These are phyloP conservation scores for Scytalidium sp. DNA, from an alignment of 2,329 filamentous ascomycete species.

Conservation along the genomic window DNA sequence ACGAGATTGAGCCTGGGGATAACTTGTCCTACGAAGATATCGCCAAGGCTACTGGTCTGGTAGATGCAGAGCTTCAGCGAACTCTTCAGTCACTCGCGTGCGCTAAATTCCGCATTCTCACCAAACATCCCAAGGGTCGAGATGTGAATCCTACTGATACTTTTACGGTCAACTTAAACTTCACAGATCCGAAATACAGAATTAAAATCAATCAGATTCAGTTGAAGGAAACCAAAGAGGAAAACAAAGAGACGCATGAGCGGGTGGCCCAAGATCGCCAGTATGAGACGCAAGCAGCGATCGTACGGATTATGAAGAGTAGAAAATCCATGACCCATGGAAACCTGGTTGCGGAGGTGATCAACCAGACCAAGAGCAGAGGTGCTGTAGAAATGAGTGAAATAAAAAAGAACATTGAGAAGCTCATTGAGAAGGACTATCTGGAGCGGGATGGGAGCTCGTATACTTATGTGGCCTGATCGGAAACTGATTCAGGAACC, in stretches of 20 bases:
- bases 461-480: constrained; percentile 69
- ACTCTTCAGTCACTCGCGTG: constrained; percentile 95
- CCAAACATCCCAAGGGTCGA: constrained; percentile 79
- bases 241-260: constrained; percentile 92
- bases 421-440: constrained; percentile 90
- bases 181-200: constrained; percentile 78
- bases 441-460: constrained; percentile 72
- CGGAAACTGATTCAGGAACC: not conserved
- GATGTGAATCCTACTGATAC: constrained; percentile 78
- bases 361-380: constrained; percentile 81
- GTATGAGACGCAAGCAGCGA: constrained; percentile 95
- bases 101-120: constrained; percentile 79
- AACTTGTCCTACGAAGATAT: constrained; percentile 75
- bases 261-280: constrained; percentile 85
- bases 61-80: constrained; percentile 75
- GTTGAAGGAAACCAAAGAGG: constrained; percentile 90
- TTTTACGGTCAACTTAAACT: constrained; percentile 77
- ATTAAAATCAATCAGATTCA: constrained; percentile 99
- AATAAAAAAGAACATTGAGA: constrained; percentile 97
- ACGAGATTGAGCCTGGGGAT: constrained; percentile 59
- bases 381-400: constrained; percentile 82
- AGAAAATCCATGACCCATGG: constrained; percentile 81
- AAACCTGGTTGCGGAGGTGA: constrained; percentile 89
- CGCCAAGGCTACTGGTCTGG: constrained; percentile 68
- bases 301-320: constrained; percentile 96